Conservation (phyloP, 352 stramenopile genomes). For the Phytophthora chlamydospora region DNA sequence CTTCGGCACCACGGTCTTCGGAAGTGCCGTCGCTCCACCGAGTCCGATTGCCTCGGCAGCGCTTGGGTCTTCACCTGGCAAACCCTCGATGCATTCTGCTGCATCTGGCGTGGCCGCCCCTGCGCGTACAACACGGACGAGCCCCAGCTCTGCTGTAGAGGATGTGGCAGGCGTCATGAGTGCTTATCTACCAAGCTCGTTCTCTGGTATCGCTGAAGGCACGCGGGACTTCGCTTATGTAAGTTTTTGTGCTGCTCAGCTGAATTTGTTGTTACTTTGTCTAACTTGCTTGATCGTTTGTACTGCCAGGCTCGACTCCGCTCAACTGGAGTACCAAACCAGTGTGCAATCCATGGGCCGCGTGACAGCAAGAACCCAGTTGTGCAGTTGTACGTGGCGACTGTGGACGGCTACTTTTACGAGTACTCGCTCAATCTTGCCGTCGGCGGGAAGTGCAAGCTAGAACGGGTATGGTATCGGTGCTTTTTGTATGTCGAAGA, state of each 20-base stretch:
- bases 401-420: constrained; percentile 85
- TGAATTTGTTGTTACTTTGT: background rate
- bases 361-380: constrained; percentile 53
- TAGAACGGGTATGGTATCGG: constrained; percentile 52
- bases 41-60: constrained; percentile 10
- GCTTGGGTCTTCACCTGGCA: constrained; percentile 22
- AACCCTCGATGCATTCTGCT: constrained; percentile 10
- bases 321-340: constrained; percentile 71
- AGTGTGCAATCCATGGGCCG: constrained; percentile 82
- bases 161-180: constrained; percentile 74
- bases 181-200: constrained; percentile 74
- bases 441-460: constrained; percentile 79
- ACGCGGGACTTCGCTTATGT: constrained; percentile 90
- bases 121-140: constrained; percentile 37
- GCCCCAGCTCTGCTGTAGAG: constrained; percentile 55
- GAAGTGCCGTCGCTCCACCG: constrained; percentile 24
- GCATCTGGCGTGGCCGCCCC: constrained; percentile 7
- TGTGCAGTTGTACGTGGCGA: constrained; percentile 82
- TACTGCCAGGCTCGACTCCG: constrained; percentile 66
- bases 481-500: constrained; percentile 2
- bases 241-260: constrained; percentile 16
- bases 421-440: constrained; percentile 84
- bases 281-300: constrained; percentile 6
- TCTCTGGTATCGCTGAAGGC: constrained; percentile 84
- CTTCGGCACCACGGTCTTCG: constrained; percentile 60